phyloP scores from a whole-genome alignment of 768 basidiomycete genomes.

The Trametes elegans region DNA sequence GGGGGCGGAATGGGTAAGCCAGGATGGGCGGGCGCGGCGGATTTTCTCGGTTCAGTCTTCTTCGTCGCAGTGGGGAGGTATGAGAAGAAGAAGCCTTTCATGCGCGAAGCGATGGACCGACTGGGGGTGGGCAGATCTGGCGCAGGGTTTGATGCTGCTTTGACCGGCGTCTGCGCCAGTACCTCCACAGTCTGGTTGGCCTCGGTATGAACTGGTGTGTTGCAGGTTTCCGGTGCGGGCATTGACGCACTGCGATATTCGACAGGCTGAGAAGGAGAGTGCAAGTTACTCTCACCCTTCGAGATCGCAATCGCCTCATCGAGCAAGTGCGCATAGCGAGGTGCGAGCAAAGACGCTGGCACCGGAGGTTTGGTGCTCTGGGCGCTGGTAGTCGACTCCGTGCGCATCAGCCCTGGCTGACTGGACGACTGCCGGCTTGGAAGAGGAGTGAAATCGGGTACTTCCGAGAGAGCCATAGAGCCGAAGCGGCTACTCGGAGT shows the following conservation, averaged over 20 bases:
- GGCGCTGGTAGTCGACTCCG: conserved; percentile 33
- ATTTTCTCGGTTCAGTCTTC: conserved; percentile 28
- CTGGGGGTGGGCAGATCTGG: conserved; percentile 23
- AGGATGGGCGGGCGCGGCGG: conserved; percentile 28
- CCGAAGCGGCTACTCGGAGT: conserved; percentile 40
- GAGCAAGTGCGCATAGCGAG: conserved; percentile 56
- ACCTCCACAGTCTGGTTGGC: background rate
- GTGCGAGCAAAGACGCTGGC: conserved; percentile 46
- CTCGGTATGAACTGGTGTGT: background rate
- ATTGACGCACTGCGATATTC: conserved; percentile 15
- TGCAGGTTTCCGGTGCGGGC: conserved; percentile 3
- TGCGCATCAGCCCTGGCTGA: conserved; percentile 8
- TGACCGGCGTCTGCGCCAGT: background rate
- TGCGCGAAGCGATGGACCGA: conserved; percentile 44
- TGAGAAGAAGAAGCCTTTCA: conserved; percentile 59
- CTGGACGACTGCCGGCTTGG: conserved; percentile 20
- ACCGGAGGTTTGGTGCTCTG: conserved; percentile 28
- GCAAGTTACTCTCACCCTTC: conserved; percentile 5
- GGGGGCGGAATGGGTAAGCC: conserved; percentile 57
- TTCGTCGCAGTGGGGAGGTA: conserved; percentile 55
- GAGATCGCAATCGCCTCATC: conserved; percentile 49
- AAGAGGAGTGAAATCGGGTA: conserved; percentile 56
- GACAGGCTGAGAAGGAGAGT: conserved; percentile 1
- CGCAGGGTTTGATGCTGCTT: background rate
- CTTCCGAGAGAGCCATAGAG: conserved; percentile 27